phyloP scores from a whole-genome alignment of 345 rosid genomes.

The Brassica rapa region DNA sequence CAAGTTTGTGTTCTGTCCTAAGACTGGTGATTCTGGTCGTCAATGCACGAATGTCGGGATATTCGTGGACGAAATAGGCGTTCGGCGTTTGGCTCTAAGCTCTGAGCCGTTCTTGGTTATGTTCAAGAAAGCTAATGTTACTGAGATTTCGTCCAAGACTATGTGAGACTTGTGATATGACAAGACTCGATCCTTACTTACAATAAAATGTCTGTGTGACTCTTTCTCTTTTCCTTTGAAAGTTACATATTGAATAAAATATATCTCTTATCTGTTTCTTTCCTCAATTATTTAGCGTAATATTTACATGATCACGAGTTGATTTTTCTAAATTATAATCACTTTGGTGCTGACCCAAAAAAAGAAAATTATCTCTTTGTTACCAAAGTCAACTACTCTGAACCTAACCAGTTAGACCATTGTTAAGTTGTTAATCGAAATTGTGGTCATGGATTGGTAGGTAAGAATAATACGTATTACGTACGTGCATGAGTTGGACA shows the following conservation, averaged over 20 bases:
- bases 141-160: constrained; percentile 21
- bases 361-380: not conserved
- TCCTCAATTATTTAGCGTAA: not conserved
- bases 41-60: constrained; percentile 55
- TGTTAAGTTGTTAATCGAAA: not conserved
- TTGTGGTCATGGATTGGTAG: constrained; percentile 6
- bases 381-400: not conserved
- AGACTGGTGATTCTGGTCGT: constrained; percentile 23
- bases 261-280: not conserved
- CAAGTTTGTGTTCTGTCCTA: constrained; percentile 64
- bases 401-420: not conserved
- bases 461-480: not conserved
- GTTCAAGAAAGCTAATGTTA: constrained; percentile 54
- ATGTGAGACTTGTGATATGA: constrained; percentile 7
- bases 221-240: not conserved
- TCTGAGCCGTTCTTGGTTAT: constrained; percentile 51
- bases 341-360: not conserved
- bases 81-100: constrained; percentile 54
- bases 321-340: not conserved
- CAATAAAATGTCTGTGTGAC: not conserved
- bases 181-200: not conserved
- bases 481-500: not conserved
- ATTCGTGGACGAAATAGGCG: constrained; percentile 45
- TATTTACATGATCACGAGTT: not conserved
- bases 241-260: constrained; percentile 9